Percentiles rank a stretch among this genome's conserved stretches.
These are phyloP conservation scores for Cyclotella sp. DNA, from an alignment of 108 stramenopile species.

Conservation along the genomic window DNA sequence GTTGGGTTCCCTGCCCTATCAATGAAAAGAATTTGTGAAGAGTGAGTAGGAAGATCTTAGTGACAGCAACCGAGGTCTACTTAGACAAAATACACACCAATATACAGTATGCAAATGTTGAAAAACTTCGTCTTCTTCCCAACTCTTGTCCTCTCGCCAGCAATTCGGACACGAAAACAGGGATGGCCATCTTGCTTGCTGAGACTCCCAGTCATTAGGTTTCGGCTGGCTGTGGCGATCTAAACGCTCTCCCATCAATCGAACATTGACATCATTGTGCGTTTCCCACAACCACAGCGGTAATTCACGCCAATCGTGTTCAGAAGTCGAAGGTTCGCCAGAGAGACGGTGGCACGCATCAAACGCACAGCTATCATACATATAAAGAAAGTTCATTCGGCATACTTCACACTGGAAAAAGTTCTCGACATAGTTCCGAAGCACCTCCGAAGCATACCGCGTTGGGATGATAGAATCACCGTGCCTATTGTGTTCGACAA, in stretches of 20 bases:
- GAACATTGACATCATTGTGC: constrained; percentile 83
- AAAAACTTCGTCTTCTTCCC: constrained; percentile 51
- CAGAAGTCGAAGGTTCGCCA: constrained; percentile 39
- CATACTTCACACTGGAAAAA: constrained; percentile 90
- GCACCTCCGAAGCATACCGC: constrained; percentile 37
- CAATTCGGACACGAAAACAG: constrained; percentile 43
- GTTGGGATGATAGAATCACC: constrained; percentile 31
- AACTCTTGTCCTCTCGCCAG: constrained; percentile 51
- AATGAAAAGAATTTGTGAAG: not conserved
- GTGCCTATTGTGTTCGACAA: constrained; percentile 76
- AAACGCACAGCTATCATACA: constrained; percentile 73
- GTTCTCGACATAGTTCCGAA: constrained; percentile 59
- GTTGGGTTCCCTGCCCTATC: constrained; percentile 38
- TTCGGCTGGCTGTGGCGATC: constrained; percentile 12
- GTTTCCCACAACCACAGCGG: constrained; percentile 81
- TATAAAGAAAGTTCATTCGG: constrained; percentile 68
- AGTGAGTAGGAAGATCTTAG: not conserved
- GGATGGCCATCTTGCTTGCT: constrained; percentile 51
- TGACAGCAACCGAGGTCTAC: not conserved
- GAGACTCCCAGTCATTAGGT: constrained; percentile 40
- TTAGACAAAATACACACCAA: constrained; percentile 23
- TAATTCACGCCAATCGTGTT: constrained; percentile 68
- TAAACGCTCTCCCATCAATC: constrained; percentile 66
- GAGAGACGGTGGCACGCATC: constrained; percentile 77
- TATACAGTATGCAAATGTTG: constrained; percentile 23